Conservation (phyloP, 257 asterid genomes). For the Coffea eugenioides region DNA sequence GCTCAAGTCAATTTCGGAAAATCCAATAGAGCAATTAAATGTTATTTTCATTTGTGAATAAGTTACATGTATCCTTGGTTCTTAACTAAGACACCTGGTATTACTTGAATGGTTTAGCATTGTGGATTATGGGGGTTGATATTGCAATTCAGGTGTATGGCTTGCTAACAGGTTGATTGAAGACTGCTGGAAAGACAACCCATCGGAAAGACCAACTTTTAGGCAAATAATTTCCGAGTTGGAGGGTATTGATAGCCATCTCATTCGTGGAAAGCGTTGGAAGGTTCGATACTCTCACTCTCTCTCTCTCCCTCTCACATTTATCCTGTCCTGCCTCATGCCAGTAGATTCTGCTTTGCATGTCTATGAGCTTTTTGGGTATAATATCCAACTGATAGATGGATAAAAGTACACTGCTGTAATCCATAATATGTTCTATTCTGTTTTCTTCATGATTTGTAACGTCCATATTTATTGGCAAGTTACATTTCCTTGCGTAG, state of each 20-base stretch:
- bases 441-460: neutral
- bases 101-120: neutral
- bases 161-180: slow-evolving; percentile 63
- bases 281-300: slow-evolving; percentile 37
- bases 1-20: neutral
- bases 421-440: neutral
- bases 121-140: neutral
- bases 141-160: slow-evolving; percentile 10
- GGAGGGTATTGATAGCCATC: slow-evolving; percentile 46
- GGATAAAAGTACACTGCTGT: neutral
- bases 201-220: slow-evolving; percentile 64
- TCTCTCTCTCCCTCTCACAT: neutral
- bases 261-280: slow-evolving; percentile 57
- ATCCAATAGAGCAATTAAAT: neutral
- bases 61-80: neutral
- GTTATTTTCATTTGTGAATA: neutral
- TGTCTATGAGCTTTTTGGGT: neutral
- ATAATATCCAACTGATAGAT: neutral
- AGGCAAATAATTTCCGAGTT: slow-evolving; percentile 50
- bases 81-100: neutral
- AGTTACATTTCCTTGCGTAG: neutral
- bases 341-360: neutral
- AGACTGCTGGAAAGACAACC: slow-evolving; percentile 64
- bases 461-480: neutral
- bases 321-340: neutral